Conservation (phyloP, 805 yeast species). For the Ogataea salicorniae region DNA sequence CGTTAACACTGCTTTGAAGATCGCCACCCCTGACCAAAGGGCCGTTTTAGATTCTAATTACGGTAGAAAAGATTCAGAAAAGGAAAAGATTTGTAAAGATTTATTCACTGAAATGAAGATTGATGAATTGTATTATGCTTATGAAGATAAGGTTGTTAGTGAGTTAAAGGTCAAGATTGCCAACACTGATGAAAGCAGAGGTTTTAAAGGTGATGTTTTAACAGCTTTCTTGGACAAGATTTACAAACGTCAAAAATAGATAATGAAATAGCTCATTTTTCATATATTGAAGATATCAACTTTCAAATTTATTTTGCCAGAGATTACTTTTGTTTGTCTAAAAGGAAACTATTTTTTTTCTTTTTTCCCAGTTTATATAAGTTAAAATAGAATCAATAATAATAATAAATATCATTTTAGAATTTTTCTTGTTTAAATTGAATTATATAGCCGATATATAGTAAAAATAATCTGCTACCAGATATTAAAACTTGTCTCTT, state of each 20-base stretch:
- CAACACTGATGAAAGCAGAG: constrained; percentile 81
- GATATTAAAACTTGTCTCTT: too few relatives aligned
- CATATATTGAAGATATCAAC: neutral
- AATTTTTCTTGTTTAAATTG: too few relatives aligned
- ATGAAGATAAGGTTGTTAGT: constrained; percentile 74
- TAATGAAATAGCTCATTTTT: neutral
- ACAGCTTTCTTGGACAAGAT: constrained; percentile 82
- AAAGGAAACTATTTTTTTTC: neutral
- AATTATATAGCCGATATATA: too few relatives aligned
- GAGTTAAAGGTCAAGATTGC: constrained; percentile 62
- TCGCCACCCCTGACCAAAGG: constrained; percentile 79
- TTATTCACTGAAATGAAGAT: constrained; percentile 72
- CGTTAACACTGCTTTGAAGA: constrained; percentile 82
- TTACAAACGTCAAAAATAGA: constrained; percentile 85
- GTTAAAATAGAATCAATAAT: too few relatives aligned
- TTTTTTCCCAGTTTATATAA: too few relatives aligned
- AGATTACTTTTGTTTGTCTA: neutral
- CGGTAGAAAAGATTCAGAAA: constrained; percentile 70
- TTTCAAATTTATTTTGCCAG: neutral
- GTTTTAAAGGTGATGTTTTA: constrained; percentile 87
- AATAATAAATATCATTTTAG: too few relatives aligned
- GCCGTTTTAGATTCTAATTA: constrained; percentile 77
- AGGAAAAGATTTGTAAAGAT: constrained; percentile 66
- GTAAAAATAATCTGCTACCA: too few relatives aligned
- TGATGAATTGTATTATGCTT: constrained; percentile 63